Evolutionary conservation across 176 grass and related monocot genomes (phyloP).

Genomic region (Cymbopogon citratus): DNA sequence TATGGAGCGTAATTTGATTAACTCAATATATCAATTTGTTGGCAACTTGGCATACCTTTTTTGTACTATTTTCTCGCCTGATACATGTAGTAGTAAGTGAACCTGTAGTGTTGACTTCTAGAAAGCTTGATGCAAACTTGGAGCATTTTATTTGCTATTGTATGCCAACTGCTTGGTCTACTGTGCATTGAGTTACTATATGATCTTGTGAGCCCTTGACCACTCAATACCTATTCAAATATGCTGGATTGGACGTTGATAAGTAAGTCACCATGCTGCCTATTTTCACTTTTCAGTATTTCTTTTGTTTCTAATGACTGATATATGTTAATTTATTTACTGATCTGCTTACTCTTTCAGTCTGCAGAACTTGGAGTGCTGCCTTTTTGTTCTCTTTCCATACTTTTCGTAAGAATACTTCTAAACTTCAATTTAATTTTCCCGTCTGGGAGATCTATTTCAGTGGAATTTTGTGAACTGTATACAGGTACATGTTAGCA

Average conservation of each 20-base stretch:
- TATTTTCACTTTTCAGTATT: not conserved
- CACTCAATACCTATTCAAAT: slow-evolving; percentile 83
- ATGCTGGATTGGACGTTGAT: slow-evolving; percentile 93
- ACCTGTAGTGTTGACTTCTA: not conserved
- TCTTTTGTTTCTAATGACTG: not conserved
- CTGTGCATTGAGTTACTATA: not conserved
- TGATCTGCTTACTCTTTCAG: slow-evolving; percentile 47
- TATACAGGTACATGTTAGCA: slow-evolving; percentile 95
- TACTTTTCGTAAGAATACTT: slow-evolving; percentile 91
- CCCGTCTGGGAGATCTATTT: slow-evolving; percentile 2
- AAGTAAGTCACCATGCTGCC: slow-evolving; percentile 62
- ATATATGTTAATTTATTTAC: slow-evolving; percentile 15
- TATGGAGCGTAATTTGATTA: not conserved
- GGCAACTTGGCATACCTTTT: not conserved
- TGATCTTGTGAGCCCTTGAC: slow-evolving; percentile 73
- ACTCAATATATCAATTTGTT: not conserved
- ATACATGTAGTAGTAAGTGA: not conserved
- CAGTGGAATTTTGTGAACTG: slow-evolving; percentile 9
- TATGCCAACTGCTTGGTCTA: not conserved
- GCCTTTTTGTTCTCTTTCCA: slow-evolving; percentile 97
- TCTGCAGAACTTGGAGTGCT: slow-evolving; percentile 98
- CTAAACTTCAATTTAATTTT: not conserved
- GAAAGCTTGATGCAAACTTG: not conserved
- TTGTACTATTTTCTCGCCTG: not conserved
- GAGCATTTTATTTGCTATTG: not conserved